Base-by-base conservation (phyloP, 208 protist species). In the Leptomonas pyrrhocoris region DNA sequence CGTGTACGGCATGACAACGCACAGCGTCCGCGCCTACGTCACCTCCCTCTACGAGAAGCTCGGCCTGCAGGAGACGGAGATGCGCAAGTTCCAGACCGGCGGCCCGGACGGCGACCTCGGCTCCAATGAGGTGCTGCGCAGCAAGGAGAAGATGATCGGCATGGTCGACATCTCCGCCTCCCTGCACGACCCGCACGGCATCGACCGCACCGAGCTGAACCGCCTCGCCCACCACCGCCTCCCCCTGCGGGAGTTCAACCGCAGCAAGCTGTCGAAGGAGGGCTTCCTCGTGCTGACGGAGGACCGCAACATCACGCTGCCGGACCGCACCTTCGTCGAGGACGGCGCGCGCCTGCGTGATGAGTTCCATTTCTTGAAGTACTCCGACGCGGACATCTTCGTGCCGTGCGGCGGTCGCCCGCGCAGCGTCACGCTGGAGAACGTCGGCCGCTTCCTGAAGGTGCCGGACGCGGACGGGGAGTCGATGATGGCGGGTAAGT, bases 101-200 rank as follows among this genome's bases (percentile, higher is more conserved):
- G 98, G 98, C 28, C 98, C 98, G 36, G 97, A 99, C 68, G 98
- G 98, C 58, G 98, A 99, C 80, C 80, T 99, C 23, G 98, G 97
- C 70, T 95, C 84, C 34, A 99, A 99, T 81, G 96, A 98, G 77
- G 95, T 98, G 77, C 80, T 95, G 69, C 90, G 93, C 34, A 98
- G 93, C 62, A 91, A 88, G 46, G 96, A 98, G 70, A 95, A 93
- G 65, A 93, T 95, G 68, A 81, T 96, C 56, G 93, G 81, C 51
- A 95, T 98, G 67, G 92, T 98, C 9, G 98, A 99, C 71, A 96
- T 97, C 62, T 88, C 78, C 19, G 98, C 96, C 69, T 97, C 97
- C 9, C 67, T 98, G 34, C 97, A 95, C 74, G 97, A 99, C 79
- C 94, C 96, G 25, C 75, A 94, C 50, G 97, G 96, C 45, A 53